Conservation (phyloP, 1,284 basidiomycete genomes). For the Xanthoconium separans region DNA sequence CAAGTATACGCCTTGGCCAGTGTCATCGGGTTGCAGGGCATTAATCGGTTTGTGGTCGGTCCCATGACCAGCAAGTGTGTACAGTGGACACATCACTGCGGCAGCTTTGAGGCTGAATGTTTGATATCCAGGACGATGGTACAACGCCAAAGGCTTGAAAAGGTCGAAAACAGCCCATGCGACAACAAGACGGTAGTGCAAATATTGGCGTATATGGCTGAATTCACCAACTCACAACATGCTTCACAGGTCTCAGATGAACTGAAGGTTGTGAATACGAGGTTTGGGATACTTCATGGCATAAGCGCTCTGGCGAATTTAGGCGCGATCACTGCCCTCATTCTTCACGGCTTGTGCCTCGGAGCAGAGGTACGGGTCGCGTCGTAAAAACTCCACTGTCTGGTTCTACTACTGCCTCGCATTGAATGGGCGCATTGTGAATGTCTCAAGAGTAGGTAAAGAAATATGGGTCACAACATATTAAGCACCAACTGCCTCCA, state of each 20-base stretch:
- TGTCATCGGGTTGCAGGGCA: conserved; percentile 35
- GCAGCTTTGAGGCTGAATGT: neutral
- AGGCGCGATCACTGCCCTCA: conserved; percentile 56
- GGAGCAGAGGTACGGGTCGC: conserved; percentile 43
- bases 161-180: conserved; percentile 65
- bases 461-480: conserved; percentile 27
- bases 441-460: conserved; percentile 14
- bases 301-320: conserved; percentile 69
- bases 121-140: conserved; percentile 58
- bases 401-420: neutral
- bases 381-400: neutral
- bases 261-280: conserved; percentile 67
- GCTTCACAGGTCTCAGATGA: conserved; percentile 29
- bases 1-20: conserved; percentile 53
- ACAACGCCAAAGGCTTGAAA: conserved; percentile 70
- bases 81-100: neutral
- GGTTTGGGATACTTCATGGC: conserved; percentile 67
- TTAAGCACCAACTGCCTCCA: conserved; percentile 74
- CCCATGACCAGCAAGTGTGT: conserved; percentile 66
- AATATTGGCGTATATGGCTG: neutral
- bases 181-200: conserved; percentile 50
- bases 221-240: neutral
- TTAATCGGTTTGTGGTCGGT: conserved; percentile 61
- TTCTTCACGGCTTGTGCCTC: conserved; percentile 74
- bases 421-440: neutral